phyloP scores from a whole-genome alignment of 2,329 filamentous ascomycete genomes.

The Apiospora malaysiana region DNA sequence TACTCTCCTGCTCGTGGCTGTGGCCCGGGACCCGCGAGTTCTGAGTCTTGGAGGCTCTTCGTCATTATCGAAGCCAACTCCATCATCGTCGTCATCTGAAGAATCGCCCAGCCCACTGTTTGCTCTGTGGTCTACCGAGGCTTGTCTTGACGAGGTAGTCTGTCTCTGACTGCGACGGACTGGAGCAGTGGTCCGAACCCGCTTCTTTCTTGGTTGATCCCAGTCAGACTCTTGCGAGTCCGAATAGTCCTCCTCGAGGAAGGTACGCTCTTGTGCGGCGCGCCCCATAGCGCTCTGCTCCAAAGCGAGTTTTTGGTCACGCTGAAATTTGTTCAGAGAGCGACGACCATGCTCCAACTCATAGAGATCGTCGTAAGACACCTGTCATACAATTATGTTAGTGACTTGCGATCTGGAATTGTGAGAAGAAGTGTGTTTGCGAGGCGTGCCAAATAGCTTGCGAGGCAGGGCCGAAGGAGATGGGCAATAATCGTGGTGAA shows the following conservation, averaged over 20 bases:
- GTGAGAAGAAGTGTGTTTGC: not conserved
- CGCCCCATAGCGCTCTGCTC: slow-evolving; percentile 17
- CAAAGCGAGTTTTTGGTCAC: slow-evolving; percentile 26
- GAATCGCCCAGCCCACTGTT: not conserved
- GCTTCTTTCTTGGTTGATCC: slow-evolving; percentile 9
- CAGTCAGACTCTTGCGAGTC: not conserved
- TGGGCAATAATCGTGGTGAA: not conserved
- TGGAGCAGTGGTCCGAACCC: not conserved
- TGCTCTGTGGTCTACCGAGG: slow-evolving; percentile 16
- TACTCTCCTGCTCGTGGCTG: not conserved
- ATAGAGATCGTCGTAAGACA: slow-evolving; percentile 37
- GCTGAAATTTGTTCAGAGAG: slow-evolving; percentile 32
- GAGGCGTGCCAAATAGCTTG: not conserved
- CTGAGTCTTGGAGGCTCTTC: not conserved
- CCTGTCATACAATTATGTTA: slow-evolving; percentile 28
- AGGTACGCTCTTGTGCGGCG: not conserved
- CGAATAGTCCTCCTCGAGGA: not conserved
- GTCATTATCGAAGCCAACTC: slow-evolving; percentile 6
- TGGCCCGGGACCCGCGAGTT: not conserved
- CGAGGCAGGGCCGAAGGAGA: not conserved
- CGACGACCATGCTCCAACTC: slow-evolving; percentile 32
- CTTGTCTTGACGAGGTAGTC: slow-evolving; percentile 23
- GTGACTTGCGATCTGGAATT: not conserved
- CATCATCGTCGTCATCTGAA: slow-evolving; percentile 10
- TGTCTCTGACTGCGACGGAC: slow-evolving; percentile 25